phyloP scores from a whole-genome alignment of 306 rosid species.

The Quercus gilva region DNA sequence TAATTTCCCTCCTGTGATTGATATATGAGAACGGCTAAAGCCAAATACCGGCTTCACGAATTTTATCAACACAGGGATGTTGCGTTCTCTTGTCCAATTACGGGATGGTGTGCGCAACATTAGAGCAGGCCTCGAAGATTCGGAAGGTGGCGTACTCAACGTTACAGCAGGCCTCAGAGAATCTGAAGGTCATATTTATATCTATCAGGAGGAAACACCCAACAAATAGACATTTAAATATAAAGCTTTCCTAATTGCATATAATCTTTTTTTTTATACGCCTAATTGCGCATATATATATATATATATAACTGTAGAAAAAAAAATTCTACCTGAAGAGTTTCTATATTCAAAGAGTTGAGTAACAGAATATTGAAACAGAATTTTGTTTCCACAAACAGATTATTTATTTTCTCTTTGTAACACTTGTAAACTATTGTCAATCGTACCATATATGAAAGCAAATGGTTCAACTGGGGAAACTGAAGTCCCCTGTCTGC shows the following conservation, averaged over 20 bases:
- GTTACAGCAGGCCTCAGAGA: conserved; percentile 63
- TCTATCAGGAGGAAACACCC: conserved; percentile 11
- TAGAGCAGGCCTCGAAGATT: no score
- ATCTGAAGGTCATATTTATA: conserved; percentile 50
- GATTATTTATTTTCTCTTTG: not conserved
- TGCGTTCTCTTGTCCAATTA: conserved; percentile 62
- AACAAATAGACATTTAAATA: not conserved
- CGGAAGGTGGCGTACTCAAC: conserved; percentile 44
- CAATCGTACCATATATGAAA: conserved; percentile 69
- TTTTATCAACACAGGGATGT: conserved; percentile 43
- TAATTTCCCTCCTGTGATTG: conserved; percentile 65
- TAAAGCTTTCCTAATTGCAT: not conserved
- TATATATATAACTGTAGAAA: not conserved
- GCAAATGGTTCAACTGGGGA: conserved; percentile 66
- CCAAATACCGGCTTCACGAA: conserved; percentile 75
- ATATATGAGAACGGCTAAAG: conserved; percentile 69
- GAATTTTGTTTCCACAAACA: not conserved
- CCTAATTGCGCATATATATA: no score
- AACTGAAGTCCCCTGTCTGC: conserved; percentile 74
- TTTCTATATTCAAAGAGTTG: not conserved
- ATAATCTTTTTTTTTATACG: no score
- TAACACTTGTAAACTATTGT: not conserved
- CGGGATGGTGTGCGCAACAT: conserved; percentile 23
- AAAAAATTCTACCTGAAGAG: not conserved
- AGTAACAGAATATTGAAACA: not conserved